Evolutionary conservation across 352 stramenopile species (phyloP).

Genomic region (Pythium volutum): DNA sequence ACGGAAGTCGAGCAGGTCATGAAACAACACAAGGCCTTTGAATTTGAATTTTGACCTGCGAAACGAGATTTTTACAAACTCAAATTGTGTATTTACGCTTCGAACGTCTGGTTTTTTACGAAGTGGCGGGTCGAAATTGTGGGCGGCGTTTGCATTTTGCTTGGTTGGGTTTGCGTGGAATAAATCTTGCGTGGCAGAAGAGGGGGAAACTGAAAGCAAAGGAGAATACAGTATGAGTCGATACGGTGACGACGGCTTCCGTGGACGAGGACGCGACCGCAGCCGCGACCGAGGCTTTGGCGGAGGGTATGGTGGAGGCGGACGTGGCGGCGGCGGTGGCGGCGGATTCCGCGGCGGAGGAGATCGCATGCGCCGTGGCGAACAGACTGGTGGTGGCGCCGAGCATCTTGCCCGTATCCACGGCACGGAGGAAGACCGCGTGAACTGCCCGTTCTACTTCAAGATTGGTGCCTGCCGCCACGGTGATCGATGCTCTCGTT

Average conservation of each 20-base stretch:
- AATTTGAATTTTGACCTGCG: slow-evolving; percentile 33
- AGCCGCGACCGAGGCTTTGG: slow-evolving; percentile 58
- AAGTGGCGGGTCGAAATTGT: background rate
- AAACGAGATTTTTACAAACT: slow-evolving; percentile 18
- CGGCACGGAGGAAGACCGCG: slow-evolving; percentile 95
- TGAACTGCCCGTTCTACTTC: slow-evolving; percentile 99
- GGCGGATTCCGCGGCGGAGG: slow-evolving; percentile 40
- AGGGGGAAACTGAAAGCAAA: background rate
- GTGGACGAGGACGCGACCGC: slow-evolving; percentile 61
- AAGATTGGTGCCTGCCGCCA: slow-evolving; percentile 99
- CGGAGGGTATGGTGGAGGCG: slow-evolving; percentile 26
- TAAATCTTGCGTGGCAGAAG: slow-evolving; percentile 25
- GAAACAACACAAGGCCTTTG: slow-evolving; percentile 23
- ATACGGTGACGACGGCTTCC: slow-evolving; percentile 71
- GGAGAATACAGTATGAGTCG: slow-evolving; percentile 44
- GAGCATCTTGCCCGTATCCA: slow-evolving; percentile 97
- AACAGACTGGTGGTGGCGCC: slow-evolving; percentile 82
- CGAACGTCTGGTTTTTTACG: slow-evolving; percentile 17
- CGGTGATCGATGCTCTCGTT: slow-evolving; percentile 96
- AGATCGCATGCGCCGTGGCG: slow-evolving; percentile 51
- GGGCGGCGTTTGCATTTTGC: slow-evolving; percentile 8
- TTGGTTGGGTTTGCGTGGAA: background rate
- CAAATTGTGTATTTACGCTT: slow-evolving; percentile 7
- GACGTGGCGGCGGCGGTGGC: slow-evolving; percentile 30
- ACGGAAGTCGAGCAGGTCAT: slow-evolving; percentile 4